Conservation (phyloP, 495 filamentous ascomycete species). For the Neurospora sp. region DNA sequence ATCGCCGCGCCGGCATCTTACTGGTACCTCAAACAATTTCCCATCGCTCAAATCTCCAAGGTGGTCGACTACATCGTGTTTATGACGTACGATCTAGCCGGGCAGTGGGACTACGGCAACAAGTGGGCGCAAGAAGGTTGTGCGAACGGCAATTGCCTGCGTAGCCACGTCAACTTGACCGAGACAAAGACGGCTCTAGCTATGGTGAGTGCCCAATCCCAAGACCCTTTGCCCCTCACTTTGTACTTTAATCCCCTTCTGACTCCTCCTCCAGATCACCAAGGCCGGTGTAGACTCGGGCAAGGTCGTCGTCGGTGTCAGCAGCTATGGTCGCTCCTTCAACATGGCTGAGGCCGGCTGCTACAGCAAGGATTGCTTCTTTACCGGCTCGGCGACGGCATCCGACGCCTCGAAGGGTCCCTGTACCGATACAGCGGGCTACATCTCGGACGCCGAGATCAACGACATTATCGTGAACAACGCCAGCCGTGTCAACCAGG, state of each 20-base stretch:
- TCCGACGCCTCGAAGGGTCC: constrained; percentile 14
- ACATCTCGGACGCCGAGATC: constrained; percentile 26
- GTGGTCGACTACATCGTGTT: constrained; percentile 23
- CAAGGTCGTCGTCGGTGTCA: constrained; percentile 29
- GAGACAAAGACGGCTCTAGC: constrained; percentile 29
- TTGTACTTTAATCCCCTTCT: background rate
- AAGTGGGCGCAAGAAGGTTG: constrained; percentile 19
- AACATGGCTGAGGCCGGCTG: constrained; percentile 15
- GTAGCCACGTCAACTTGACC: constrained; percentile 33
- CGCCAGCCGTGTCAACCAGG: background rate
- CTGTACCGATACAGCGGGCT: constrained; percentile 28
- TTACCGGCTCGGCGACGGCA: constrained; percentile 3
- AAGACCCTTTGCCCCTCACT: background rate
- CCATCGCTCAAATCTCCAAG: constrained; percentile 17
- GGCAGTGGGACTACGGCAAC: constrained; percentile 13
- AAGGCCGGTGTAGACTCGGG: constrained; percentile 36
- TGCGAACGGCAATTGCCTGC: constrained; percentile 26
- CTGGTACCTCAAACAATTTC: constrained; percentile 20
- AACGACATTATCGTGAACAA: constrained; percentile 12
- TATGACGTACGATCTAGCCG: constrained; percentile 25
- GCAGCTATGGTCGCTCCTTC: constrained; percentile 29
- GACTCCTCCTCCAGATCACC: constrained; percentile 20
- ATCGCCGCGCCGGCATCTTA: constrained; percentile 23
- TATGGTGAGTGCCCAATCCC: constrained; percentile 15
- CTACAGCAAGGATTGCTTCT: constrained; percentile 1